Evolutionary conservation across 1,284 basidiomycete genomes (phyloP).

Genomic region (Cryptococcus amylolentus): DNA sequence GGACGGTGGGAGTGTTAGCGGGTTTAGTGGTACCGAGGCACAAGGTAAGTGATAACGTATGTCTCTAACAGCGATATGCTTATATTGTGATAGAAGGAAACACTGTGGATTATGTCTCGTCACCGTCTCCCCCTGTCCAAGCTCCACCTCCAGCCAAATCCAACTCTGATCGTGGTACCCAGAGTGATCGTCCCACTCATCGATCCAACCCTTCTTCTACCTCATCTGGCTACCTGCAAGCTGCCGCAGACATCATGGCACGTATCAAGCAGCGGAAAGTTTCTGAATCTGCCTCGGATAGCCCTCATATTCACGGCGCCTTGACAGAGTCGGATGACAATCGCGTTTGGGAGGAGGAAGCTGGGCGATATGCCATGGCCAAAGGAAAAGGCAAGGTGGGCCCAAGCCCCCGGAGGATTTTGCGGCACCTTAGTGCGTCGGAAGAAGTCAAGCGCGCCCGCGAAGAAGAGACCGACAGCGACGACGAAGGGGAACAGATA

Average conservation of each 20-base stretch:
- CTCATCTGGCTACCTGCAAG: slow-evolving; percentile 60
- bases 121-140: slow-evolving; percentile 23
- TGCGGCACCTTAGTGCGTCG: slow-evolving; percentile 41
- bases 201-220: slow-evolving; percentile 46
- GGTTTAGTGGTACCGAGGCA: slow-evolving; percentile 11
- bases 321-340: slow-evolving; percentile 44
- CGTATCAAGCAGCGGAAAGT: slow-evolving; percentile 61
- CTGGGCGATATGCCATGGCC: slow-evolving; percentile 4
- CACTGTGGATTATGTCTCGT: slow-evolving; percentile 27
- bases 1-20: slow-evolving; percentile 28
- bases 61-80: slow-evolving; percentile 2
- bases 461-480: slow-evolving; percentile 15
- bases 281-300: slow-evolving; percentile 36
- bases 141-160: not conserved
- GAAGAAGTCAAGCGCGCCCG: slow-evolving; percentile 45
- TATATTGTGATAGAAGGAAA: slow-evolving; percentile 15
- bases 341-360: slow-evolving; percentile 21
- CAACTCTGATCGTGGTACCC: not conserved
- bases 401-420: slow-evolving; percentile 38
- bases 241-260: slow-evolving; percentile 74
- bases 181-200: slow-evolving; percentile 19
- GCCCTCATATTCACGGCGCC: slow-evolving; percentile 53
- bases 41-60: slow-evolving; percentile 9
- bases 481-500: slow-evolving; percentile 11
- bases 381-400: slow-evolving; percentile 21